Base-by-base conservation (phyloP, 2,329 filamentous ascomycete genomes). In the Nigrograna mackinnonii region DNA sequence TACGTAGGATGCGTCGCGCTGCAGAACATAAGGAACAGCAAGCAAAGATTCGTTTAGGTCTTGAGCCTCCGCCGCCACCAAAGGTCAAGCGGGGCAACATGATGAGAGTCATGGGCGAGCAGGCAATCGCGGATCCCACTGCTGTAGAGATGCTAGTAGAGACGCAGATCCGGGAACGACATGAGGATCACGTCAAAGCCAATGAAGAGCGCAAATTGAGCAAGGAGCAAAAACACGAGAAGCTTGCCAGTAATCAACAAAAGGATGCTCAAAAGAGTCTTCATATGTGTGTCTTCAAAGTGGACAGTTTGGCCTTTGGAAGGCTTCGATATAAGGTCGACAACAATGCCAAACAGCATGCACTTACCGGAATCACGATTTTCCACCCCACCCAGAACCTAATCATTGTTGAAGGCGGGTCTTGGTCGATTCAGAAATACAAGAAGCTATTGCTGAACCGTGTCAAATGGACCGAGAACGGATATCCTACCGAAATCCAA, bases 1-100 rank as follows among this genome's bases (percentile, higher is more conserved):
- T 95, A 43, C 87, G 94, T 39, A 82, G 94, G 26, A 91, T 96
- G 69, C 84, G 90, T 41, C 84, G 95, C 52, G 92, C 92, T 82
- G 91, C 89, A 30, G 90, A 96, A 50, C 77, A 95, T 50, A 97
- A 97, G 68, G 95, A 99, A 70, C 86, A 91, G 63, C 94, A 99
- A 70, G 91, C 92, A 26, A 97, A 99, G 74, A 94, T 97, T 49
- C 82, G 92, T 44, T 77, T 99, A 9, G 94, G 94, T 16, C 79
- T 99, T 12, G 86, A 92, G 46, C 90, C 91, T 3, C 89, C 92
- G 16, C 91, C 91, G 20, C 87, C 91, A 19, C 92, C 94, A 9
- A 99, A 97, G 71, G 90, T 99, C 55, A 97, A 96, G 73, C 95
- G 95, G 70, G 89, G 87, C 44, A 99, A 99, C 68, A 81, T 99